Conservation (phyloP, 1,284 basidiomycete species). For the Kalmanozyma brasiliensis region DNA sequence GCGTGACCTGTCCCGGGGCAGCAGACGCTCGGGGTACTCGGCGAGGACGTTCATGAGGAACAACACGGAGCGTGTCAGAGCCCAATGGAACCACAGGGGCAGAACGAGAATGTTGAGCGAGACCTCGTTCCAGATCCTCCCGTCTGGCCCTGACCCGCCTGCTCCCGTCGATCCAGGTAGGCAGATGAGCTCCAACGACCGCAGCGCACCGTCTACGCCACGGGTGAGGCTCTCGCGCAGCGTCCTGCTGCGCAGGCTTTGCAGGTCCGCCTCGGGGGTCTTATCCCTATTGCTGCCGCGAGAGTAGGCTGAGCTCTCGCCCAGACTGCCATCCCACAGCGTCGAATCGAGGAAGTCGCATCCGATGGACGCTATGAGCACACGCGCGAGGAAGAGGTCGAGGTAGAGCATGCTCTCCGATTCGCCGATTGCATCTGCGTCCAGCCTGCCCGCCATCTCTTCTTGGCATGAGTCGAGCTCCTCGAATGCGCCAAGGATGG, state of each 20-base stretch:
- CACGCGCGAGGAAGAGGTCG: slow-evolving; percentile 27
- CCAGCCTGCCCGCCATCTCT: slow-evolving; percentile 31
- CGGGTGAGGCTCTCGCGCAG: slow-evolving; percentile 24
- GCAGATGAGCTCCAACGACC: slow-evolving; percentile 31
- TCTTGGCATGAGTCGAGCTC: slow-evolving; percentile 38
- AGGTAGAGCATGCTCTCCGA: slow-evolving; percentile 35
- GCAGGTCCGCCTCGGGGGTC: slow-evolving; percentile 22
- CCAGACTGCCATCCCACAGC: slow-evolving; percentile 39
- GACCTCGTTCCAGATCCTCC: slow-evolving; percentile 6
- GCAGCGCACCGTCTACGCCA: slow-evolving; percentile 27
- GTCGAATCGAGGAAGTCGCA: slow-evolving; percentile 41
- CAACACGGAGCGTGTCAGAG: slow-evolving; percentile 26
- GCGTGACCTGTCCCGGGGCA: slow-evolving; percentile 27
- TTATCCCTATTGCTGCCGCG: slow-evolving; percentile 5
- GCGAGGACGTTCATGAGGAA: slow-evolving; percentile 41
- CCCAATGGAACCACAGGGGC: slow-evolving; percentile 44
- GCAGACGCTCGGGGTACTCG: slow-evolving; percentile 31
- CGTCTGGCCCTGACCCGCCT: neutral
- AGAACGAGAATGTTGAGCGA: slow-evolving; percentile 31
- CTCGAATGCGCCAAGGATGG: slow-evolving; percentile 25
- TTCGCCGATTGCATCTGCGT: slow-evolving; percentile 29
- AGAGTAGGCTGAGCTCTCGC: slow-evolving; percentile 5
- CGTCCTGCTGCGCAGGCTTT: slow-evolving; percentile 14
- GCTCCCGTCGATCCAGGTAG: slow-evolving; percentile 7
- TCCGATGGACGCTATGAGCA: slow-evolving; percentile 35